Evolutionary conservation across 345 rosid genomes (phyloP).

Genomic region (Lagerstroemia speciosa): DNA sequence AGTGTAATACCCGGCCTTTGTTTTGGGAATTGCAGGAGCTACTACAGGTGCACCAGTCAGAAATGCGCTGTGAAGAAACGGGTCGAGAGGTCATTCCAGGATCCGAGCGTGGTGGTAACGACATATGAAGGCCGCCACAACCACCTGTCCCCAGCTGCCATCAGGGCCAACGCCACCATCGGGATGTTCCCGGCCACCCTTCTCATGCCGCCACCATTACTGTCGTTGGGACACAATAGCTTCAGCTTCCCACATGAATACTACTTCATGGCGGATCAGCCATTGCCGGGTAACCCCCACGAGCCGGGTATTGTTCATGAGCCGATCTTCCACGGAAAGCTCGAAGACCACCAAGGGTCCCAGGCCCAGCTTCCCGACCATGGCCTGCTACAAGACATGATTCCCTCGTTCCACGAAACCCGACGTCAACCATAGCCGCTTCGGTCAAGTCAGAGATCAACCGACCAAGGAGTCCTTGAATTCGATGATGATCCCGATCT

Average conservation of each 20-base stretch:
- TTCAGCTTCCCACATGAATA: neutral
- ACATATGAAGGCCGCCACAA: slow-evolving; percentile 64
- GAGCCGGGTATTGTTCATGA: neutral
- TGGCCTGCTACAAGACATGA: slow-evolving; percentile 7
- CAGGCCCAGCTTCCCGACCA: slow-evolving; percentile 3
- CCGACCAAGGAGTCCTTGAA: neutral
- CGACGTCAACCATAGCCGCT: neutral
- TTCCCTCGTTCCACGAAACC: neutral
- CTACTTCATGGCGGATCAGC: neutral
- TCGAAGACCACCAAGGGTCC: neutral
- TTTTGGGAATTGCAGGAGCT: slow-evolving; percentile 31
- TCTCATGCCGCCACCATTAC: slow-evolving; percentile 3
- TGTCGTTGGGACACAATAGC: neutral
- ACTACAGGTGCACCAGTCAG: slow-evolving; percentile 56
- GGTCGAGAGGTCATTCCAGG: slow-evolving; percentile 51
- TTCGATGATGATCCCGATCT: neutral
- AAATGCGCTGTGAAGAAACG: slow-evolving; percentile 54
- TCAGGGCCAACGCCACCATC: slow-evolving; percentile 26
- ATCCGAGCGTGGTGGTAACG: slow-evolving; percentile 45
- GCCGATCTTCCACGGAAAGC: neutral
- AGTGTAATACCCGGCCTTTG: neutral
- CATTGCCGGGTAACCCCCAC: neutral
- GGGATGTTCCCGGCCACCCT: slow-evolving; percentile 23
- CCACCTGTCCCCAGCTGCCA: slow-evolving; percentile 36
- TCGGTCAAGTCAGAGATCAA: neutral